Evolutionary conservation across 129 eudicot species (phyloP).

Genomic region (sunflower (Helianthus annuus)): DNA sequence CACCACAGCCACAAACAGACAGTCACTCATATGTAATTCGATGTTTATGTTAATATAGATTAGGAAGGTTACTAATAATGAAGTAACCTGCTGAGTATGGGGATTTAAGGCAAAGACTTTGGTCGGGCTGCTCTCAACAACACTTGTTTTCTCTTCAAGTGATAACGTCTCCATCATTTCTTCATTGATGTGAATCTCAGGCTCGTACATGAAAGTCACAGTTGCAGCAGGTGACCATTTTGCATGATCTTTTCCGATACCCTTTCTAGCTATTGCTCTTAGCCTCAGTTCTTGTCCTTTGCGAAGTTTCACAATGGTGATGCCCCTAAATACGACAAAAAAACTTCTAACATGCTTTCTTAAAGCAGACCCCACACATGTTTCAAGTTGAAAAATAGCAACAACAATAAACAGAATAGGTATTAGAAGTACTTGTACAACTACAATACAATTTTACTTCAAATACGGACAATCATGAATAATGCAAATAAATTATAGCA

Average conservation of each 20-base stretch:
- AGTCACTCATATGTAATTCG: background rate
- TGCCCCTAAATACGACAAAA: conserved; percentile 55
- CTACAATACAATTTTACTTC: too few relatives aligned
- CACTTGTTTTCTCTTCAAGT: conserved; percentile 66
- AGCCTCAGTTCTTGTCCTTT: conserved; percentile 92
- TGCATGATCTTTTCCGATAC: conserved; percentile 98
- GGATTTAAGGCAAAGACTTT: conserved; percentile 78
- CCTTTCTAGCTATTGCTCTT: conserved; percentile 95
- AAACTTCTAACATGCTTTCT: background rate
- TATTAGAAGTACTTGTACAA: too few relatives aligned
- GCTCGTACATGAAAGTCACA: conserved; percentile 98
- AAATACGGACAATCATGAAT: too few relatives aligned
- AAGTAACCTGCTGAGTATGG: conserved; percentile 64
- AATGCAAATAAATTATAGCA: too few relatives aligned
- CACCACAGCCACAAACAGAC: too few relatives aligned
- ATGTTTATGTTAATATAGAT: background rate
- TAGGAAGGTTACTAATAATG: background rate
- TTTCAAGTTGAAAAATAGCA: too few relatives aligned
- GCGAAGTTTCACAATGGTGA: conserved; percentile 89
- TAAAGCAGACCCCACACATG: background rate
- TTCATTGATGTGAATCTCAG: conserved; percentile 85
- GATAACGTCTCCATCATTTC: conserved; percentile 87
- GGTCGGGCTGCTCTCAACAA: conserved; percentile 92
- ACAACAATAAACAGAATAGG: too few relatives aligned
- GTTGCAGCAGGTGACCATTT: conserved; percentile 99